Percentiles rank a stretch among this genome's conserved stretches.
Evolutionary conservation across 306 rosid species (phyloP).

Genomic region (Prinsepia uniflora): DNA sequence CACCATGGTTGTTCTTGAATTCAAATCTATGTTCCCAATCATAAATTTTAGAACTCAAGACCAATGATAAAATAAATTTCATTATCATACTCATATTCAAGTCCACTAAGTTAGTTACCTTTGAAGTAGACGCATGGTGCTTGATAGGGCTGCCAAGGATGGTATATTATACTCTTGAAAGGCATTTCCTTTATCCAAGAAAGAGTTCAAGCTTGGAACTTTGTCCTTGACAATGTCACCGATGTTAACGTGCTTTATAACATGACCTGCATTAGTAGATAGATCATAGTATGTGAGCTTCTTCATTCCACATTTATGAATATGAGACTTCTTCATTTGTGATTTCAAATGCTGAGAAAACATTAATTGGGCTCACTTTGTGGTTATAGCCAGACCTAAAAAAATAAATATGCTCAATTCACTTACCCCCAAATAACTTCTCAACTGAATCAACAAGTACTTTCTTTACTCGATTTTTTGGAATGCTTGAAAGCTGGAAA

Average conservation of each 20-base stretch:
- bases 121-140: slow-evolving; percentile 61
- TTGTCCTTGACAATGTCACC: slow-evolving; percentile 61
- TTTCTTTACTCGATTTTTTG: slow-evolving; percentile 36
- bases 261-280: slow-evolving; percentile 43
- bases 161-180: slow-evolving; percentile 54
- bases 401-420: slow-evolving; percentile 9
- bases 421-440: slow-evolving; percentile 72
- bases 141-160: slow-evolving; percentile 78
- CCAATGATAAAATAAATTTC: not conserved
- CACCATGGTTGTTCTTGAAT: slow-evolving; percentile 75
- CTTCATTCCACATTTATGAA: not conserved
- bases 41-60: not conserved
- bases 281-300: not conserved
- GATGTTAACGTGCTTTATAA: slow-evolving; percentile 55
- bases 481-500: slow-evolving; percentile 64
- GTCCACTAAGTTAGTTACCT: slow-evolving; percentile 38
- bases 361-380: not conserved
- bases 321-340: not conserved
- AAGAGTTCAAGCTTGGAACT: slow-evolving; percentile 69
- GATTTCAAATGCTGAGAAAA: not conserved
- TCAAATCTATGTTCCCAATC: slow-evolving; percentile 50
- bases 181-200: slow-evolving; percentile 38
- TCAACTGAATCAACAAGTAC: slow-evolving; percentile 44
- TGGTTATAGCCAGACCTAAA: not conserved
- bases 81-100: slow-evolving; percentile 13